Conservation (phyloP, 2,329 filamentous ascomycete genomes). For the Xylaria arbuscula region DNA sequence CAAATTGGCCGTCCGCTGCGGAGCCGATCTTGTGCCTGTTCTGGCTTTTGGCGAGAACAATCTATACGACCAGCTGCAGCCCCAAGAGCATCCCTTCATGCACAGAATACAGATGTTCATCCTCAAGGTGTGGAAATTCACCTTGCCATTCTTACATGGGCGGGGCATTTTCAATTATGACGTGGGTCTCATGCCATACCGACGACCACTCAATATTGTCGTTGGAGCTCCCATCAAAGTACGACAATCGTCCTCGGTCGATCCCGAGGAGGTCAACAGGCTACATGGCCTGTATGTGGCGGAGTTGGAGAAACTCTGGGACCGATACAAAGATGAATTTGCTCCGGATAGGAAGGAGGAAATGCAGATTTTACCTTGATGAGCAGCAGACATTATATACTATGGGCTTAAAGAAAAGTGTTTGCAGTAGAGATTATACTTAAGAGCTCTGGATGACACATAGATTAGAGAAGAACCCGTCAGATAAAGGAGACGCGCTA, state of each 20-base stretch:
- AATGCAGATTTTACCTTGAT: conserved; percentile 67
- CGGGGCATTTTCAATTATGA: conserved; percentile 97
- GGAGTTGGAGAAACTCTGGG: conserved; percentile 79
- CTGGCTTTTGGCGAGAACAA: conserved; percentile 96
- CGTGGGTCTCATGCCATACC: conserved; percentile 94
- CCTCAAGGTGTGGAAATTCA: conserved; percentile 90
- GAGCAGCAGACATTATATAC: background rate
- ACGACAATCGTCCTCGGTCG: conserved; percentile 69
- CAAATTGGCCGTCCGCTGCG: conserved; percentile 89
- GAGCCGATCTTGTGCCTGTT: conserved; percentile 94
- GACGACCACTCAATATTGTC: conserved; percentile 87
- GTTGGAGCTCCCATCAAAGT: conserved; percentile 85
- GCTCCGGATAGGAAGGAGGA: conserved; percentile 71
- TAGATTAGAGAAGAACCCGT: background rate
- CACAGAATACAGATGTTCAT: conserved; percentile 85
- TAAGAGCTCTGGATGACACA: background rate
- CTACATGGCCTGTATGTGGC: conserved; percentile 82
- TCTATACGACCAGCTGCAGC: conserved; percentile 88
- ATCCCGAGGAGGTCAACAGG: conserved; percentile 80
- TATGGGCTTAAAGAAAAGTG: background rate
- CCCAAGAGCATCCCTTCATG: conserved; percentile 79
- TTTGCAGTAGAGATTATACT: conserved; percentile 2
- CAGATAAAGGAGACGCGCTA: background rate
- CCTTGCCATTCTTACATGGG: conserved; percentile 89
- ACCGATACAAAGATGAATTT: conserved; percentile 82